phyloP scores from a whole-genome alignment of 1,284 basidiomycete species.

The Trichosporon coremiiforme region DNA sequence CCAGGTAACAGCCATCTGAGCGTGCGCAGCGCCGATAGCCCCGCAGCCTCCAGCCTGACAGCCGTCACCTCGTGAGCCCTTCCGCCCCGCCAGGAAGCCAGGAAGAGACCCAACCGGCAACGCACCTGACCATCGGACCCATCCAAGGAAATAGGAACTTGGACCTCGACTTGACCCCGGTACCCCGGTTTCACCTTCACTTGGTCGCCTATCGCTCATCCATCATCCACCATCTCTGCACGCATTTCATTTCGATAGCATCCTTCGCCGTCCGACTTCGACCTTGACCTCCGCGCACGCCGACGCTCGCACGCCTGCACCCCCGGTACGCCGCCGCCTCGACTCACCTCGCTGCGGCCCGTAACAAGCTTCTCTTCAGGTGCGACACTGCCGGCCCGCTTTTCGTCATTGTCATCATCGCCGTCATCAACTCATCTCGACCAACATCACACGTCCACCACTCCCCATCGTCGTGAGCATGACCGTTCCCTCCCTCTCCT shows the following conservation, averaged over 20 bases:
- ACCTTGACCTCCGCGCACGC: neutral
- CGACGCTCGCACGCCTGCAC: neutral
- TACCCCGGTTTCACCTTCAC: conserved; percentile 7
- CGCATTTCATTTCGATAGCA: neutral
- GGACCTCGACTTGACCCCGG: conserved; percentile 5
- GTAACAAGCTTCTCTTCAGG: neutral
- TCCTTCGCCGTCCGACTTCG: neutral
- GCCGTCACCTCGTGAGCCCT: too few species aligned
- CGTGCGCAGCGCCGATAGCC: neutral
- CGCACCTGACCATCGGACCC: neutral
- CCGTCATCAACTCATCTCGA: conserved; percentile 1
- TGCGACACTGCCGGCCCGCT: neutral
- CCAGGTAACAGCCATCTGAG: neutral
- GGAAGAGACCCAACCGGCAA: neutral
- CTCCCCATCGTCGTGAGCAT: neutral
- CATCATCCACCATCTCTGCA: neutral
- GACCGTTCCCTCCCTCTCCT: neutral
- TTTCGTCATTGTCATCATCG: conserved; percentile 13
- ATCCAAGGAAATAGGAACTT: too few species aligned
- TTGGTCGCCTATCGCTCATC: conserved; percentile 5
- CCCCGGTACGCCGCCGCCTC: neutral
- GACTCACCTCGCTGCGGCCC: neutral
- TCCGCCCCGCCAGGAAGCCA: neutral
- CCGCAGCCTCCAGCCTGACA: neutral
- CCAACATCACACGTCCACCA: neutral